Evolutionary conservation across 2,329 filamentous ascomycete genomes (phyloP).

Genomic region (Ophioceras dolichostomum): DNA sequence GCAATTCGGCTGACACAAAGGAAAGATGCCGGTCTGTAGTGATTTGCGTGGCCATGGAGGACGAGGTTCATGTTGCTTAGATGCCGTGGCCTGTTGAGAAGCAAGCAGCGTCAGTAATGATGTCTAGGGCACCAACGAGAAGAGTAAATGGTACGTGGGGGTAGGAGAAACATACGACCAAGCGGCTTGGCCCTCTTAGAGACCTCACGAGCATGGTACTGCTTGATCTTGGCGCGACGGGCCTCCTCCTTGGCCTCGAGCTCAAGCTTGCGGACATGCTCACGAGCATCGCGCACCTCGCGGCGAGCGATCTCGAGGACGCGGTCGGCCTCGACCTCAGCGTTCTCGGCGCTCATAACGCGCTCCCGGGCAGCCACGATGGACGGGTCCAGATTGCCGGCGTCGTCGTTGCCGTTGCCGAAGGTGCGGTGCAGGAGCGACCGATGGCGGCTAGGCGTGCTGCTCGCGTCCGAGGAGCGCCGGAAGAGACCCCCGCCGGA

Average conservation of each 20-base stretch:
- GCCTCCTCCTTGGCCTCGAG: constrained; percentile 54
- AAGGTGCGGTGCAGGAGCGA: constrained; percentile 30
- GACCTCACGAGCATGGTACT: constrained; percentile 50
- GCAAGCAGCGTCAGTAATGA: too few species aligned
- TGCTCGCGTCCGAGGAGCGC: constrained; percentile 14
- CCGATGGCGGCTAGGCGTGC: constrained; percentile 13
- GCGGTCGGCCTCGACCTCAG: constrained; percentile 53
- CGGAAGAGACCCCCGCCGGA: constrained; percentile 13
- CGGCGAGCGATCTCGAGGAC: constrained; percentile 45
- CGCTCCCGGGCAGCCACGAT: constrained; percentile 50
- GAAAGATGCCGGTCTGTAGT: too few species aligned
- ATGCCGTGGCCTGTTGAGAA: too few species aligned
- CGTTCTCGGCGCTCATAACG: constrained; percentile 47
- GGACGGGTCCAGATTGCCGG: constrained; percentile 40
- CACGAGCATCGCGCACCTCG: constrained; percentile 47
- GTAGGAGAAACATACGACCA: constrained; percentile 38
- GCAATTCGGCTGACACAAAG: too few species aligned
- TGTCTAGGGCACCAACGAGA: too few species aligned
- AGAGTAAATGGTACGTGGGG: too few species aligned
- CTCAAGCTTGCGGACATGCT: constrained; percentile 51
- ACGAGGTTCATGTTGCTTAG: too few species aligned
- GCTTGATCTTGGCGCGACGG: constrained; percentile 54
- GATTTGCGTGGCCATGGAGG: too few species aligned
- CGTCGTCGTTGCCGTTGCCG: constrained; percentile 18
- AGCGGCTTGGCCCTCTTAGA: constrained; percentile 59